A percentile compares a stretch with the other conserved stretches of the same genome.
phyloP scores from a whole-genome alignment of 345 rosid genomes.

The Citrus maxima region DNA sequence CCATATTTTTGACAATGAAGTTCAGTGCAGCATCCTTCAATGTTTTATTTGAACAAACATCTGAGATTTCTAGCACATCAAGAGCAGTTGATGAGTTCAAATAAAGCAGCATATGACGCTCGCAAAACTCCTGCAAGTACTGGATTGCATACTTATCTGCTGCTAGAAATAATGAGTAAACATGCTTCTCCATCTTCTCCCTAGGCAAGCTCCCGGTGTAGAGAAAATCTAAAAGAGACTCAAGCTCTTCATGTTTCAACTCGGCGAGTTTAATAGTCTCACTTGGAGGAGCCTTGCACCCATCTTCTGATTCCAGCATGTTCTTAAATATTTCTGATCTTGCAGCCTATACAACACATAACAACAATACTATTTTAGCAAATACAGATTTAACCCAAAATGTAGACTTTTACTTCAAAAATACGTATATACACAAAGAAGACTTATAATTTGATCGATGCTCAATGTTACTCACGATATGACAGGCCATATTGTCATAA shows the following conservation, averaged over 20 bases:
- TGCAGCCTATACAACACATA: conserved; percentile 44
- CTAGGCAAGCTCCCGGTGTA: conserved; percentile 54
- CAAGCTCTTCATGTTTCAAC: conserved; percentile 59
- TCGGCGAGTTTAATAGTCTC: conserved; percentile 53
- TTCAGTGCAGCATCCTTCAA: conserved; percentile 52
- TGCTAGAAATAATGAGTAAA: conserved; percentile 51
- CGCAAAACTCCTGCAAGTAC: conserved; percentile 59
- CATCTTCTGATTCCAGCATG: conserved; percentile 66
- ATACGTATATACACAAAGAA: not conserved
- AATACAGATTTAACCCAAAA: not conserved
- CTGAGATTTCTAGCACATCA: conserved; percentile 62
- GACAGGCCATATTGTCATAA: too few relatives aligned
- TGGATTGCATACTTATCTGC: conserved; percentile 75
- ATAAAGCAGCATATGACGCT: conserved; percentile 46
- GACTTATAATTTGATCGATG: too few relatives aligned
- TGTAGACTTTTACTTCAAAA: too few relatives aligned
- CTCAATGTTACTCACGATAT: too few relatives aligned
- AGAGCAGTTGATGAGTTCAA: conserved; percentile 51
- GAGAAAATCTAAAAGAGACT: conserved; percentile 73
- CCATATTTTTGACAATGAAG: conserved; percentile 58
- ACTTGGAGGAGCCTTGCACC: conserved; percentile 57
- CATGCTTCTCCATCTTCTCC: conserved; percentile 53
- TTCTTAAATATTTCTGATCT: conserved; percentile 81
- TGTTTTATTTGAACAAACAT: conserved; percentile 45
- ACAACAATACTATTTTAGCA: not conserved